Evolutionary conservation across 2,329 filamentous ascomycete species (phyloP).

Genomic region (Epichloe gansuensis): DNA sequence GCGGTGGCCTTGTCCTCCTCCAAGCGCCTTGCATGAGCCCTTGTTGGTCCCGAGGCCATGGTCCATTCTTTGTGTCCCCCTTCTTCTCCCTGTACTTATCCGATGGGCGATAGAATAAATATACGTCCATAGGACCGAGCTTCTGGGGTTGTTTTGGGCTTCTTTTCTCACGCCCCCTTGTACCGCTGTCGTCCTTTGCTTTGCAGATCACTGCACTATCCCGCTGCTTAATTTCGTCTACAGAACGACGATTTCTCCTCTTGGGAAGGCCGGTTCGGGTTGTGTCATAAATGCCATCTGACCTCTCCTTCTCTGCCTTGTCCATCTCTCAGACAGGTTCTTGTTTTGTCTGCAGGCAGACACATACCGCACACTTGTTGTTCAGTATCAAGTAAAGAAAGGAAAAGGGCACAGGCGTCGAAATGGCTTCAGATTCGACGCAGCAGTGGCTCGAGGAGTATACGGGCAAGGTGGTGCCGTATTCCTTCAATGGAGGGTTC

Average conservation of each 20-base stretch:
- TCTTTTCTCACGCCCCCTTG: background rate
- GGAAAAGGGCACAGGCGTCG: background rate
- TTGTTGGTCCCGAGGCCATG: background rate
- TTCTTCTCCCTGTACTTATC: background rate
- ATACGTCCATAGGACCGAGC: background rate
- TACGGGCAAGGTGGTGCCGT: constrained; percentile 33
- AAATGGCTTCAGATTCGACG: constrained; percentile 4
- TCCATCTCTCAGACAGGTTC: background rate
- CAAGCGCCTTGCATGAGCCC: background rate
- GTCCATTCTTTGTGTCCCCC: background rate
- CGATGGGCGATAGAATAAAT: background rate
- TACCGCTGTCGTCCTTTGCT: background rate
- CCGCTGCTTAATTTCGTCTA: background rate
- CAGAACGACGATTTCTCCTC: background rate
- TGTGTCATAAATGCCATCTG: background rate
- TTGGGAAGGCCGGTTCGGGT: background rate
- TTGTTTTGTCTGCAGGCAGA: background rate
- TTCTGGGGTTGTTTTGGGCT: background rate
- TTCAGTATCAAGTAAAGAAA: background rate
- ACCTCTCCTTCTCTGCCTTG: background rate
- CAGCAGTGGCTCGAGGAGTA: constrained; percentile 24
- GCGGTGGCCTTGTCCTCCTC: background rate
- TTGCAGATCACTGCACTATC: background rate
- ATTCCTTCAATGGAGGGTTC: constrained; percentile 45
- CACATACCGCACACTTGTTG: background rate